Base-by-base conservation (phyloP, 805 yeast genomes). In the Ogataea nonfermentans region DNA sequence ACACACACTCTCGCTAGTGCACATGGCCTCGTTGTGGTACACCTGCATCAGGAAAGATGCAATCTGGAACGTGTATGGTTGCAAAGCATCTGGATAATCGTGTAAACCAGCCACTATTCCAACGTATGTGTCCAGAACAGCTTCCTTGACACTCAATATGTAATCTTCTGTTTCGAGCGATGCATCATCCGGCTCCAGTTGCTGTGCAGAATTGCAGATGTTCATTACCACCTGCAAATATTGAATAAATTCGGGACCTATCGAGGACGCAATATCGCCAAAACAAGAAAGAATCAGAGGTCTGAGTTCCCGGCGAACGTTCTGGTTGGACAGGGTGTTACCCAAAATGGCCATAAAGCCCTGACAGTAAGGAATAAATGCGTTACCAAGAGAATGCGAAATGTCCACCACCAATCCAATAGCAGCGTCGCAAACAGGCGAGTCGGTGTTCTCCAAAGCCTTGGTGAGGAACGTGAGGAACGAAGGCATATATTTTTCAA, bases 331-430 rank as follows among this genome's bases (percentile, higher is more conserved):
- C 47, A 93, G 71, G 56, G 79, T 78, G 34, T 74, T 72, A 38
- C 95, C 91, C 57, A 93, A 73, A 33, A 84, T 83, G 36, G 77
- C 76, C 95, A 93, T 89, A 57, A 91, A 75, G 3, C 82, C 84
- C 44, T 79, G 80, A 47, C 85, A 79, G 61, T 86, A 91, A 39
- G 84, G 87, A 43, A 75, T 73, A 50, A 90, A 78, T 19, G 71
- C 72, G 16, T 71, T 74, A 23, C 95, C 95, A 37, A 93, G 72
- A 0, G 97, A 87, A 57, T 89, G 95, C 8, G 95, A 78, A 51
- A 91, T 81, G 66, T 93, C 99, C 13, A 96, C 96, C 43, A 93
- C 89, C 35, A 93, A 74, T 4, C 99, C 98, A 41, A 93, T 89
- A 3, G 98, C 95, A 4, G 96, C 86, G 47, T 77, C 77, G 56